Evolutionary conservation across 1,284 basidiomycete species (phyloP), one percentile per base, ranked within the genome.

Genomic region (Papiliotrema terrestris): DNA sequence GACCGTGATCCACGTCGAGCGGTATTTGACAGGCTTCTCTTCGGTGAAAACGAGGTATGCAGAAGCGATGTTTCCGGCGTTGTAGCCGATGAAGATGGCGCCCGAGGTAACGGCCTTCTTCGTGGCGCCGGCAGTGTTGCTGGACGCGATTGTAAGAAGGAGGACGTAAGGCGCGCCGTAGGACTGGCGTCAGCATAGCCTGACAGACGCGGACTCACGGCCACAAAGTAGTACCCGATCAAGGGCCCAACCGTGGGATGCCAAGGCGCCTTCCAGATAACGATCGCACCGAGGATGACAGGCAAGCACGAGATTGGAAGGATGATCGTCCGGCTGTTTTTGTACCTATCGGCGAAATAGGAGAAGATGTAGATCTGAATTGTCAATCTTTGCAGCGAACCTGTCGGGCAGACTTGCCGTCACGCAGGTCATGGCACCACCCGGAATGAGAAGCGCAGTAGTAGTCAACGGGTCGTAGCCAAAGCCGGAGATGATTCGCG

Each of bases 121-220:
- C 8, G 80, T 80, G 0, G 74, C 66, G 14, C 80, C 80, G 1
- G 76, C 74, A 3, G 79, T 72, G 60, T 81, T 81, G 23, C 77
- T 71, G 2, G 75, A 69, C 2, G 75, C 74, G 2, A 78, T 62
- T 5, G 78, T 69, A n/a, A 81, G 72, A n/a, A 79, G 71, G 11
- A 78, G 66, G 19, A 80, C 79, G 52, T 78, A 80, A 6, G 79
- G 79, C 1, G 80, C 78, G 1, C 80, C 80, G 55, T 80, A 81
- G 22, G 73, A 70, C 57, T 59, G 37, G 39, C 6, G 51, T 56
- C 53, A 54, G 36, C 36, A 38, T n/a, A 22, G 17, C 17, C 15
- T 5, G 20, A 4, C 5, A 41, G 5, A 5, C 39, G 47, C 26
- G 13, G 15, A 53, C 54, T 41, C 5, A 50, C 53, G 5, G 66